These are phyloP conservation scores for Globisporangium carolinianum DNA, from an alignment of 352 stramenopile genomes.

Conservation along the genomic window DNA sequence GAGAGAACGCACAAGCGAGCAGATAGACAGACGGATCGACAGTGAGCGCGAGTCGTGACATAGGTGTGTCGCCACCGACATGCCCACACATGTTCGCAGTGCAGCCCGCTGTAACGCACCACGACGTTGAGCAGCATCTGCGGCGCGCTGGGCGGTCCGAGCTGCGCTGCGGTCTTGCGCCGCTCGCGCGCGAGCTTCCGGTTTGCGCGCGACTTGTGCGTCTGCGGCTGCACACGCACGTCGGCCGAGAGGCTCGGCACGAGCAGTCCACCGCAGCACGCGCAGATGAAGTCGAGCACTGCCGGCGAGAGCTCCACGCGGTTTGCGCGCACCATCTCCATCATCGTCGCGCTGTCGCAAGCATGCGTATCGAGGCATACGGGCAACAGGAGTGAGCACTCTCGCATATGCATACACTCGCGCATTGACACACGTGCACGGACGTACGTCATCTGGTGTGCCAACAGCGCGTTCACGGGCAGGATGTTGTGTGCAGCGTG, in stretches of 20 bases:
- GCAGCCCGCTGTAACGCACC: constrained; percentile 10
- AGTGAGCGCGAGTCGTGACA: not conserved
- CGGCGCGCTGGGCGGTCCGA: constrained; percentile 7
- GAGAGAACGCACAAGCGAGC: not conserved
- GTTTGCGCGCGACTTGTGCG: constrained; percentile 30
- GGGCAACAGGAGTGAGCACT: too few relatives aligned
- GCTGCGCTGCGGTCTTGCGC: constrained; percentile 11
- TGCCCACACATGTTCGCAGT: too few relatives aligned
- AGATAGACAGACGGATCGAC: not conserved
- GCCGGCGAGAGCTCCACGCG: constrained; percentile 27
- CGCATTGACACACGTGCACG: not conserved
- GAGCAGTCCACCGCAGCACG: constrained; percentile 47
- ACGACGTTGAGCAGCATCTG: constrained; percentile 30
- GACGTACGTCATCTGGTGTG: constrained; percentile 49
- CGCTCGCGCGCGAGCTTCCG: constrained; percentile 36
- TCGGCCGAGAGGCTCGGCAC: constrained; percentile 51
- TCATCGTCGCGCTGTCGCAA: constrained; percentile 33
- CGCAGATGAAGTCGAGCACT: constrained; percentile 65
- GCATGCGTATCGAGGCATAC: not conserved
- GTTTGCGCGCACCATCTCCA: constrained; percentile 33
- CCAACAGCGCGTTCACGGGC: constrained; percentile 24
- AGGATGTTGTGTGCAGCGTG: constrained; percentile 40
- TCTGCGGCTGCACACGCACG: constrained; percentile 43
- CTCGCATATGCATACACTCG: too few relatives aligned
- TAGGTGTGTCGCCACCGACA: too few relatives aligned